Evolutionary conservation across 176 grass and related monocot species (phyloP).

Genomic region (Oryza glumipatula): DNA sequence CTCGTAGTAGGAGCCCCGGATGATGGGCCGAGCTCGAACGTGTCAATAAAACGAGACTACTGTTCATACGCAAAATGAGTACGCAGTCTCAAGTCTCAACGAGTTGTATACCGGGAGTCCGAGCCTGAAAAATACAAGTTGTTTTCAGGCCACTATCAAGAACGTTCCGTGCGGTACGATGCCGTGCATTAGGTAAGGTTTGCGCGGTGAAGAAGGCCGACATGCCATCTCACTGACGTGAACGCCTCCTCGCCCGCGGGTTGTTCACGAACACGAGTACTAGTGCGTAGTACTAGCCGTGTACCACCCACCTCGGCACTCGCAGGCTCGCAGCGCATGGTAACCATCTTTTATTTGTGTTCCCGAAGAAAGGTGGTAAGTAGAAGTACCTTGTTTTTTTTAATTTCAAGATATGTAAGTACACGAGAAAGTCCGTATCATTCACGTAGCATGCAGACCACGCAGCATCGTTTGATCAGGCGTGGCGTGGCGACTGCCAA

Average conservation of each 20-base stretch:
- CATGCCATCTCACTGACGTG: neutral
- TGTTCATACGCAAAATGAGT: neutral
- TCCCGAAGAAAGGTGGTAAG: neutral
- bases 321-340: neutral
- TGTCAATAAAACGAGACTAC: neutral
- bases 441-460: neutral
- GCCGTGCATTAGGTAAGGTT: neutral
- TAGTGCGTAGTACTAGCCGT: no score
- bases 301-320: neutral
- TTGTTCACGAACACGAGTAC: neutral
- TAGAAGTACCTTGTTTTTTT: no score
- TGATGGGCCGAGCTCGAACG: neutral
- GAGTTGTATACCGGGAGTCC: no score
- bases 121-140: neutral
- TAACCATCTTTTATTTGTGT: neutral
- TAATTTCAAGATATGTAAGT: no score
- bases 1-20: neutral
- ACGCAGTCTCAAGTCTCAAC: no score
- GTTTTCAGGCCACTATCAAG: neutral
- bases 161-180: neutral
- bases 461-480: neutral
- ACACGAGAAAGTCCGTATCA: neutral
- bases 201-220: neutral
- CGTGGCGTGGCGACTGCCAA: conserved; percentile 20
- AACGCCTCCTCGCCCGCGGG: neutral